Conservation (phyloP, 2,329 filamentous ascomycete species). For the Arthrobotrys sinensis region DNA sequence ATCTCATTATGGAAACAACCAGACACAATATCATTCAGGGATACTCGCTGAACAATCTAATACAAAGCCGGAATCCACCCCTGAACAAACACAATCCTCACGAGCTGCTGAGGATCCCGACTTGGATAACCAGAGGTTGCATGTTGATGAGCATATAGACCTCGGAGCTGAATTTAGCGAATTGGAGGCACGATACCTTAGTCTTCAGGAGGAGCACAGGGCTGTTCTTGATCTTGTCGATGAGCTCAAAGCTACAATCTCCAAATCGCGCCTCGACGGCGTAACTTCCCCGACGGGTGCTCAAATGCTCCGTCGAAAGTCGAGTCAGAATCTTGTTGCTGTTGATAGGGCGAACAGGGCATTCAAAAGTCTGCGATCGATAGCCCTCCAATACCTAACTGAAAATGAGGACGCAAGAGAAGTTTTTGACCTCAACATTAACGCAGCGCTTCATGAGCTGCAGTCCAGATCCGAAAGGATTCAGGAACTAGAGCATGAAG, state of each 20-base stretch:
- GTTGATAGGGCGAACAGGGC: slow-evolving; percentile 93
- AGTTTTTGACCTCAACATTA: slow-evolving; percentile 91
- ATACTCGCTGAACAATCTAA: background rate
- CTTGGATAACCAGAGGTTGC: background rate
- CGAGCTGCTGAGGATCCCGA: background rate
- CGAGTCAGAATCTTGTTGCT: slow-evolving; percentile 87
- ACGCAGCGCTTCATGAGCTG: slow-evolving; percentile 92
- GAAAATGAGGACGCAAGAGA: slow-evolving; percentile 86
- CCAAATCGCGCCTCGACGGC: slow-evolving; percentile 79
- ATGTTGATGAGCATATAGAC: slow-evolving; percentile 66
- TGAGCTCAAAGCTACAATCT: slow-evolving; percentile 87
- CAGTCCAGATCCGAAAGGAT: slow-evolving; percentile 89
- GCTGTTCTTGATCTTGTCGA: slow-evolving; percentile 90
- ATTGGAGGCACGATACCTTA: slow-evolving; percentile 47
- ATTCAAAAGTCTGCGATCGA: slow-evolving; percentile 88
- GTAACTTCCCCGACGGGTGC: slow-evolving; percentile 75
- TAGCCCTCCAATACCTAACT: slow-evolving; percentile 89
- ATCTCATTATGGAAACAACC: slow-evolving; percentile 64
- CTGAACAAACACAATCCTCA: background rate
- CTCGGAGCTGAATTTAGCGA: slow-evolving; percentile 49
- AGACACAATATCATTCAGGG: background rate
- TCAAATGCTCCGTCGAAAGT: slow-evolving; percentile 93
- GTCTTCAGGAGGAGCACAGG: slow-evolving; percentile 82
- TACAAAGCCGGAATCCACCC: background rate
- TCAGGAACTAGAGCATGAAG: slow-evolving; percentile 87